phyloP scores from a whole-genome alignment of 139 green algal species.

The Chlorella sp. region DNA sequence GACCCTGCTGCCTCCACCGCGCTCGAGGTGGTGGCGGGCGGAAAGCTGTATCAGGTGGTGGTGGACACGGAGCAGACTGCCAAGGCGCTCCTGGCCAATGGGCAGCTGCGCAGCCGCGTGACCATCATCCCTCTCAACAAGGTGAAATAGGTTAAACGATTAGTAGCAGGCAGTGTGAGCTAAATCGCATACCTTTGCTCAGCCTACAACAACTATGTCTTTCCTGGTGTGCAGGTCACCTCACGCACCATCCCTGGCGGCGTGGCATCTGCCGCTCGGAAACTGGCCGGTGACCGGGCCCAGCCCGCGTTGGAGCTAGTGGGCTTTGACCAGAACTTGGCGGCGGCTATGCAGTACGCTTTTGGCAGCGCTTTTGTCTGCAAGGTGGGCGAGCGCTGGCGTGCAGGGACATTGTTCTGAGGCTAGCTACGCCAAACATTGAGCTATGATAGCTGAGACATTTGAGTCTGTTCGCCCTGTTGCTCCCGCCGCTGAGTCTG shows the following conservation, averaged over 20 bases:
- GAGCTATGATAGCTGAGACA: neutral
- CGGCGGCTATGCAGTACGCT: slow-evolving; percentile 91
- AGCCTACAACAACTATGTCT: no score
- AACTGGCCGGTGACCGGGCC: slow-evolving; percentile 44
- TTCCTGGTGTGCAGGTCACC: no score
- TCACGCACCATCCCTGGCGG: neutral
- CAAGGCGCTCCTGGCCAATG: slow-evolving; percentile 87
- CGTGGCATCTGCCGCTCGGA: slow-evolving; percentile 5
- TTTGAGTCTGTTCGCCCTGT: no score
- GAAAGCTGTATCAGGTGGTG: slow-evolving; percentile 94
- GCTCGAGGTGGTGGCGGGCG: slow-evolving; percentile 94
- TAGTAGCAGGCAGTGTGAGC: no score
- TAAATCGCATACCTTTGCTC: no score
- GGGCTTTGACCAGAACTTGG: slow-evolving; percentile 61
- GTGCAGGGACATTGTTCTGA: neutral
- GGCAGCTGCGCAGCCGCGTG: slow-evolving; percentile 81
- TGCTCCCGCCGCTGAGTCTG: neutral
- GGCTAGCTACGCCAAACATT: neutral
- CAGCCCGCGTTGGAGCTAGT: slow-evolving; percentile 85
- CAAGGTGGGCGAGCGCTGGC: slow-evolving; percentile 55
- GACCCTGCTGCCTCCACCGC: slow-evolving; percentile 73
- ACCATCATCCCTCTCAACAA: slow-evolving; percentile 99
- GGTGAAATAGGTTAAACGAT: no score
- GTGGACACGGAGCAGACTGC: slow-evolving; percentile 77
- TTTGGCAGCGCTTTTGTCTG: slow-evolving; percentile 96